A percentile compares a stretch with the other conserved stretches of the same genome.
Conservation (phyloP, 805 yeast species). For the Kodamaea restingae region DNA sequence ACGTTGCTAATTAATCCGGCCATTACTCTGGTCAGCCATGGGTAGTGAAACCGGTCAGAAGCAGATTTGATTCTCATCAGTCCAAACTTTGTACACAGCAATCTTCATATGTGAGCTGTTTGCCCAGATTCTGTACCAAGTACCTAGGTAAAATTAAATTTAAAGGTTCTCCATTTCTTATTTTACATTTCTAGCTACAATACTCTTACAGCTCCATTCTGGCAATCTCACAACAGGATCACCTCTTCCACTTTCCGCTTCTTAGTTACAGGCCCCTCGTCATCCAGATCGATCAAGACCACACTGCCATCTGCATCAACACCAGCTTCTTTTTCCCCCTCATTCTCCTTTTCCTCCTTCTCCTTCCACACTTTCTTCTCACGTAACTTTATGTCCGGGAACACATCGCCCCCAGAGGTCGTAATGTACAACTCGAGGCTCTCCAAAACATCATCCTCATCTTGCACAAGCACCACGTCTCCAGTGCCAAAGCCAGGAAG, state of each 20-base stretch:
- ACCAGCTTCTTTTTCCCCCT: too few species aligned
- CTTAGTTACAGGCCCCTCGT: constrained; percentile 11
- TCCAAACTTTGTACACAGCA: too few species aligned
- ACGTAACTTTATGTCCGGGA: constrained; percentile 18
- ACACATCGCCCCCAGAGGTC: constrained; percentile 1
- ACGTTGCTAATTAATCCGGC: too few species aligned
- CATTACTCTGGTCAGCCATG: too few species aligned
- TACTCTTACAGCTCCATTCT: too few species aligned
- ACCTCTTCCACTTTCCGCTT: constrained; percentile 11
- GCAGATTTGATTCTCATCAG: too few species aligned
- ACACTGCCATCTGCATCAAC: constrained; percentile 10
- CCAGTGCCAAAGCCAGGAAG: constrained; percentile 55
- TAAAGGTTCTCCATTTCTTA: too few species aligned
- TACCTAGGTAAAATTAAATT: too few species aligned
- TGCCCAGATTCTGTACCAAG: too few species aligned
- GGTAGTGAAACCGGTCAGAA: too few species aligned
- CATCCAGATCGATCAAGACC: constrained; percentile 9
- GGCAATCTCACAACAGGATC: not conserved
- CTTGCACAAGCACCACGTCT: constrained; percentile 65
- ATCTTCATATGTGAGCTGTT: too few species aligned
- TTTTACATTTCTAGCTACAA: too few species aligned
- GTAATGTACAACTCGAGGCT: constrained; percentile 59
- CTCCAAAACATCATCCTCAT: constrained; percentile 68
- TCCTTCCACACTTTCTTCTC: constrained; percentile 8
- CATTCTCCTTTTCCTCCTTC: constrained; percentile 2